phyloP scores from a whole-genome alignment of 441 rosid species.

The Syzygium syzygioides region DNA sequence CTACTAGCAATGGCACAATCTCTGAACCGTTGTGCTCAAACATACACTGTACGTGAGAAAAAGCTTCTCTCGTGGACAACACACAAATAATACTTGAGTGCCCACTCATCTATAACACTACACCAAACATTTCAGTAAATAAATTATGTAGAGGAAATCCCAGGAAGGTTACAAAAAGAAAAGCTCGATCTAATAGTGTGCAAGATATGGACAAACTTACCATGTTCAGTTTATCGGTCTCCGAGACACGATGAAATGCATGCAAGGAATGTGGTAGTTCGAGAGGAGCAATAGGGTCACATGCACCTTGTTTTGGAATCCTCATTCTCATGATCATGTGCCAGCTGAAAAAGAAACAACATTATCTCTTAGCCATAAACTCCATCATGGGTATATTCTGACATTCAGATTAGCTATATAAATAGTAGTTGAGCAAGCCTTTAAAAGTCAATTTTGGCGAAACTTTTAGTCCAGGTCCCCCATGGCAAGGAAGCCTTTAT shows the following conservation, averaged over 20 bases:
- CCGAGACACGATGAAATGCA: constrained; percentile 35
- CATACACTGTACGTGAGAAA: background rate
- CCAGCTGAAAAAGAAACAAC: constrained; percentile 44
- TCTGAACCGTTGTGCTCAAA: background rate
- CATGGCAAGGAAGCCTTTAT: background rate
- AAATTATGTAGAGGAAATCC: background rate
- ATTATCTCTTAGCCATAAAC: background rate
- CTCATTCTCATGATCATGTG: constrained; percentile 90
- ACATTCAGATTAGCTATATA: background rate
- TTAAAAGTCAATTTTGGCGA: background rate
- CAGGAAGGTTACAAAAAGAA: background rate
- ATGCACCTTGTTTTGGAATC: constrained; percentile 57
- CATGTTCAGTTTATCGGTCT: constrained; percentile 21
- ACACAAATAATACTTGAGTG: background rate
- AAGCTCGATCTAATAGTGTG: background rate
- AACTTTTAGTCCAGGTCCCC: background rate
- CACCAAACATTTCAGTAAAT: background rate
- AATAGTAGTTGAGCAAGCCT: background rate
- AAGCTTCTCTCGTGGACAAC: background rate
- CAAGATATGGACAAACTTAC: constrained; percentile 13
- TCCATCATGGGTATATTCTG: background rate
- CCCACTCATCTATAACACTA: background rate
- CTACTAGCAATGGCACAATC: background rate
- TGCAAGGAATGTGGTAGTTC: constrained; percentile 49
- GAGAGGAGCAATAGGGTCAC: constrained; percentile 81